phyloP scores from a whole-genome alignment of 306 rosid genomes.

The Lotus japonicus region DNA sequence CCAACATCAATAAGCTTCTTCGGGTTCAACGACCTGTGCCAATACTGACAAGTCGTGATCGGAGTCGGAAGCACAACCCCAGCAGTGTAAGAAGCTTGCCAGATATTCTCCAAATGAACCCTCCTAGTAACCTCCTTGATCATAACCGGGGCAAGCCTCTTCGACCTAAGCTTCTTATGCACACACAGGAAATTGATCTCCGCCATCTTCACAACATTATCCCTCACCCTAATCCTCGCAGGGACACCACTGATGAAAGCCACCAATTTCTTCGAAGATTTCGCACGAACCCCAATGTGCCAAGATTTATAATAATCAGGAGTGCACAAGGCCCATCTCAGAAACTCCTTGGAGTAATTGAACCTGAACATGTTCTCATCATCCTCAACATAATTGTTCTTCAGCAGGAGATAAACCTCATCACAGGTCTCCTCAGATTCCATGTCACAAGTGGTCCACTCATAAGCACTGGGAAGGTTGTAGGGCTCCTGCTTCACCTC shows the following conservation, averaged over 20 bases:
- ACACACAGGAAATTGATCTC: conserved; percentile 82
- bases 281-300: conserved; percentile 83
- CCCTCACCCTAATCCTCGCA: conserved; percentile 60
- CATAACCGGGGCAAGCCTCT: conserved; percentile 85
- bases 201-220: conserved; percentile 61
- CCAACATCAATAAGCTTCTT: conserved; percentile 90
- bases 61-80: conserved; percentile 79
- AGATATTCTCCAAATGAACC: conserved; percentile 77
- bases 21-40: conserved; percentile 84
- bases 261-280: conserved; percentile 33
- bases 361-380: conserved; percentile 51
- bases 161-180: conserved; percentile 75
- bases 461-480: conserved; percentile 53
- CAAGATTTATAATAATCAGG: conserved; percentile 61
- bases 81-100: conserved; percentile 92
- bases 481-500: conserved; percentile 82
- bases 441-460: conserved; percentile 34
- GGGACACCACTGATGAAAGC: conserved; percentile 75
- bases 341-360: conserved; percentile 72
- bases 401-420: conserved; percentile 24
- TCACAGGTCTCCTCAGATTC: conserved; percentile 17
- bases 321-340: conserved; percentile 67
- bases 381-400: conserved; percentile 70
- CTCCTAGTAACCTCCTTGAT: conserved; percentile 83
- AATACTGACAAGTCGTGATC: conserved; percentile 48